These are phyloP conservation scores for Sporisorium scitamineum DNA, from an alignment of 1,284 basidiomycete species.

Conservation along the genomic window DNA sequence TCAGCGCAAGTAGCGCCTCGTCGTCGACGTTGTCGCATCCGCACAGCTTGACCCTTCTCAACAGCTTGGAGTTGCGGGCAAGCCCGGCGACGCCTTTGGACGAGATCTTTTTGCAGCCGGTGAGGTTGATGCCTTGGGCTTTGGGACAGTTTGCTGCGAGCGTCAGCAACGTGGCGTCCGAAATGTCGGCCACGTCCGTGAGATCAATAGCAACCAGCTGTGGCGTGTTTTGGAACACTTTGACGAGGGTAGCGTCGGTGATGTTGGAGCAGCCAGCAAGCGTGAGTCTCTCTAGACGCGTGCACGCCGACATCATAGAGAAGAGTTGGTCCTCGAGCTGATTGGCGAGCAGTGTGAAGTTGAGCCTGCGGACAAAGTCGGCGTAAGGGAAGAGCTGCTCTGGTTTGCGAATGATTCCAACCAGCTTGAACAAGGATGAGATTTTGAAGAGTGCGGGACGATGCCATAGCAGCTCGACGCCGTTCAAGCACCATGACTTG, in stretches of 20 bases:
- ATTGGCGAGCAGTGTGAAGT: constrained; percentile 81
- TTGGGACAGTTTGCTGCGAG: constrained; percentile 75
- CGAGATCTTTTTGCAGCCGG: constrained; percentile 84
- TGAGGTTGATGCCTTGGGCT: constrained; percentile 92
- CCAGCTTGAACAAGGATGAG: constrained; percentile 77
- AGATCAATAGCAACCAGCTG: constrained; percentile 91
- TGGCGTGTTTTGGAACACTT: constrained; percentile 78
- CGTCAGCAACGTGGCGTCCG: constrained; percentile 55
- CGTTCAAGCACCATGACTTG: constrained; percentile 92
- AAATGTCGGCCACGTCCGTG: constrained; percentile 71
- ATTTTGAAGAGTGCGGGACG: constrained; percentile 82
- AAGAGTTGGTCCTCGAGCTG: constrained; percentile 85
- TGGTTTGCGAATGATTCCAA: constrained; percentile 61
- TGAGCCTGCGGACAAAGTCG: constrained; percentile 88
- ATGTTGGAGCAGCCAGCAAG: constrained; percentile 84
- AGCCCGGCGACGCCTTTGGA: constrained; percentile 83
- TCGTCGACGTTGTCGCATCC: constrained; percentile 59
- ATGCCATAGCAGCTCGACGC: constrained; percentile 95
- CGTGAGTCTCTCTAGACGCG: constrained; percentile 88
- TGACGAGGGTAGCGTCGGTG: constrained; percentile 77
- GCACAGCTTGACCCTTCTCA: constrained; percentile 74
- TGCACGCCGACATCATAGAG: constrained; percentile 79
- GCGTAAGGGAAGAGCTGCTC: constrained; percentile 85
- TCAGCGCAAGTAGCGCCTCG: constrained; percentile 55
- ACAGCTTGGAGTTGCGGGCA: constrained; percentile 80